Conservation (phyloP, 2,329 filamentous ascomycete genomes). For the Scedosporium apiospermum region DNA sequence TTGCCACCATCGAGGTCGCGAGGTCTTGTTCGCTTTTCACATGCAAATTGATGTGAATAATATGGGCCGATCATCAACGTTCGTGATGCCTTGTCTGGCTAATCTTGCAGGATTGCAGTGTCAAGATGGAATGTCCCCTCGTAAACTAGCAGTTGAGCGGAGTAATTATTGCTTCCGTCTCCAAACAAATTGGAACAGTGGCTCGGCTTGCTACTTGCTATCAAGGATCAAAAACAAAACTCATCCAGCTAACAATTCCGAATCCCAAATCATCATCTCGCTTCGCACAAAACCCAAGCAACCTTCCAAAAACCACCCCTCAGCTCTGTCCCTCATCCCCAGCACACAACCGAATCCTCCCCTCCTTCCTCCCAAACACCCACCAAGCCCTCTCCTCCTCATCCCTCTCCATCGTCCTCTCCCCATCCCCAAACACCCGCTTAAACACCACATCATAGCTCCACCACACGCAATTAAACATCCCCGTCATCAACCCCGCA, state of each 20-base stretch:
- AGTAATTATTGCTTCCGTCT: too few relatives aligned
- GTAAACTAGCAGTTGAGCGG: too few relatives aligned
- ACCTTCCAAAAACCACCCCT: neutral
- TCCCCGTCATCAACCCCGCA: conserved; percentile 31
- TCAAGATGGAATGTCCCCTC: too few relatives aligned
- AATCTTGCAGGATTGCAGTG: too few relatives aligned
- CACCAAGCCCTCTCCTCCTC: conserved; percentile 8
- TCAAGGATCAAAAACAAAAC: neutral
- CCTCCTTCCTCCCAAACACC: conserved; percentile 8
- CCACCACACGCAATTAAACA: conserved; percentile 33
- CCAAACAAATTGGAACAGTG: too few relatives aligned
- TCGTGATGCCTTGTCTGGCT: too few relatives aligned
- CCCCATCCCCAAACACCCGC: conserved; percentile 74
- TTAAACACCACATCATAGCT: conserved; percentile 39
- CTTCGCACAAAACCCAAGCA: neutral
- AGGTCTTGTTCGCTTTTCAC: neutral
- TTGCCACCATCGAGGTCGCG: neutral
- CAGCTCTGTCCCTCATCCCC: neutral
- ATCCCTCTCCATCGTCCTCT: conserved; percentile 43
- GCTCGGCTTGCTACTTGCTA: too few relatives aligned
- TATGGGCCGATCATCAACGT: too few relatives aligned
- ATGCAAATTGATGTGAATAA: neutral
- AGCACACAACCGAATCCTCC: conserved; percentile 16
- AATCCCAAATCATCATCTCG: neutral
- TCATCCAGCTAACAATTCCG: neutral